Evolutionary conservation across 2,329 filamentous ascomycete species (phyloP), one percentile per base, ranked within the genome.

Genomic region (Dendryphion nanum): DNA sequence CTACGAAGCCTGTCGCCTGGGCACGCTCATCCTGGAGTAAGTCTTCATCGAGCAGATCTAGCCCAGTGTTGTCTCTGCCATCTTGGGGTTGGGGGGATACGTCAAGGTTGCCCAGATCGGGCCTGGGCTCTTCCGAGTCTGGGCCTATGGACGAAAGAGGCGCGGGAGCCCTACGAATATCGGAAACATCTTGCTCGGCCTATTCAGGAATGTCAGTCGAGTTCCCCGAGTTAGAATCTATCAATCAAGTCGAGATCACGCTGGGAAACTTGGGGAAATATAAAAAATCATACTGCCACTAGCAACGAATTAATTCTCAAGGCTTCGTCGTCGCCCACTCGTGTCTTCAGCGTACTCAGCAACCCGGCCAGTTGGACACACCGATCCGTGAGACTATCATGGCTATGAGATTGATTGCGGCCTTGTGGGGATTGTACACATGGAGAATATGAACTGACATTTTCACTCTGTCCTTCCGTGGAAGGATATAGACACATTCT

Each of bases 401-500:
- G 13, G 39, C 59, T 33, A 60, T 48, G 21, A 7, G 7, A 16
- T 17, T 10, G 8, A 30, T 10, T 10, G 15, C n/a, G n/a, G n/a
- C n/a, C n/a, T n/a, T n/a, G 29, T 7, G 7, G 30, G 17, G 12
- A 15, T 5, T 26, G 15, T 16, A 20, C 4, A 14, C 15, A 3
- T 37, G 23, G 33, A 33, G n/a, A 30, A 30, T 16, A 18, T 4
- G 3, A 15, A 35, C 55, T 42, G 41, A 67, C 61, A 59, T 57
- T 37, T 64, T 68, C 32, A 64, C 36, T n/a, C 52, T 51, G 36
- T 69, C 66, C 38, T 63, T 58, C 14, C 66, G 61, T 6, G 62
- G 59, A 47, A 67, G 50, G 18, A 61, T 57, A 48, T 70, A 70
- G 15, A 62, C 48, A 41, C 67, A 70, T n/a, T 57, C 51, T 32